Evolutionary conservation across 495 filamentous ascomycete genomes (phyloP).

Genomic region (Hypoxylon intermedium): DNA sequence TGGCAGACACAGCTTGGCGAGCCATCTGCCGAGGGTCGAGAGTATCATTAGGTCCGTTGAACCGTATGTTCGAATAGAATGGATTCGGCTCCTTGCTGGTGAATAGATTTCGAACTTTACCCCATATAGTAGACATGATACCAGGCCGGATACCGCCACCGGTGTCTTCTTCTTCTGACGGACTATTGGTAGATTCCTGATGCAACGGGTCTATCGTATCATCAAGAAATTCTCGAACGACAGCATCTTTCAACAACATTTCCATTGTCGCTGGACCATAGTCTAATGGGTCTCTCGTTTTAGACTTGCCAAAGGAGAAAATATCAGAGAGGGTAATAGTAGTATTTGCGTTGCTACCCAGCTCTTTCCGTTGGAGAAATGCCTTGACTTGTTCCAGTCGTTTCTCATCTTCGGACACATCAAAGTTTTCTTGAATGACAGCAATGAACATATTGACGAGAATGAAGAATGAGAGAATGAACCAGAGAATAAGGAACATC

Average conservation of each 20-base stretch:
- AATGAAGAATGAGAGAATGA: constrained; percentile 94
- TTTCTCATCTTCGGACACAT: constrained; percentile 99
- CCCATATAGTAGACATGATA: constrained; percentile 64
- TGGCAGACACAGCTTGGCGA: constrained; percentile 83
- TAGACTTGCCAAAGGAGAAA: constrained; percentile 75
- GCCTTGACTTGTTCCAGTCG: constrained; percentile 93
- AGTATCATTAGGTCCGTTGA: constrained; percentile 74
- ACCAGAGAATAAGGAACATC: constrained; percentile 92
- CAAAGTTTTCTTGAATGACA: constrained; percentile 99
- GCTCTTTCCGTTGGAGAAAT: constrained; percentile 89
- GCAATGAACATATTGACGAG: constrained; percentile 99
- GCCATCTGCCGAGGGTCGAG: constrained; percentile 88
- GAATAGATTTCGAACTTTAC: constrained; percentile 58
- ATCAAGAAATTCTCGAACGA: constrained; percentile 92
- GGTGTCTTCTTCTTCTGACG: constrained; percentile 39
- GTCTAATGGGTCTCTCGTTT: constrained; percentile 81
- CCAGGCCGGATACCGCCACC: constrained; percentile 55
- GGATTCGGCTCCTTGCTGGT: constrained; percentile 84
- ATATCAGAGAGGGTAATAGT: constrained; percentile 89
- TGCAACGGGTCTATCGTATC: constrained; percentile 60
- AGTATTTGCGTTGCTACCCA: constrained; percentile 65
- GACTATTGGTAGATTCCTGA: constrained; percentile 50
- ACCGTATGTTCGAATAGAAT: constrained; percentile 85
- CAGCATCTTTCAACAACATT: constrained; percentile 93
- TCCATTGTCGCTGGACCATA: constrained; percentile 88